Base-by-base conservation (phyloP, 495 filamentous ascomycete genomes). In the Barbatosphaeria neglecta region DNA sequence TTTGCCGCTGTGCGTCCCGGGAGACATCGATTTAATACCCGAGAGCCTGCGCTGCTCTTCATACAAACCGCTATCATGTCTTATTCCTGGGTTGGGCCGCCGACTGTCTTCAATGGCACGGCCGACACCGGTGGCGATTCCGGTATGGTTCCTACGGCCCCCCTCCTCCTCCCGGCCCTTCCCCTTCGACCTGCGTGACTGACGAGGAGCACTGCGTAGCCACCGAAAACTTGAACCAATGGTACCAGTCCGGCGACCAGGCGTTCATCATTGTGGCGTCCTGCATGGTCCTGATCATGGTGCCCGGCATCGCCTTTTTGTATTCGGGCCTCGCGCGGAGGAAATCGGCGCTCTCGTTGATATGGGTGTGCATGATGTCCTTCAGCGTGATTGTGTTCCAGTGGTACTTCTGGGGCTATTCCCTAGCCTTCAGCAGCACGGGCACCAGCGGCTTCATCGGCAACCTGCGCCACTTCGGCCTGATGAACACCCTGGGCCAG, bases 401-500 rank as follows among this genome's bases (percentile, higher is more conserved):
- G 61, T 98, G 92, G 90, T 98, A 96, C 72, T 95, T 98, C 73
- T 97, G 92, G 93, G 92, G 92, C 37, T 97, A 95, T 61, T 95
- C 88, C 4, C 68, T 98, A 42, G 78, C 92, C 37, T 94, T 97
- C 69, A 92, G 86, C 41, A 81, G 83, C 60, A 73, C 79, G 4
- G 90, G 86, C 28, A 90, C 84, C 43, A 86, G 73, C 54, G 70
- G 70, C 31, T 98, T 81, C 67, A 95, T 97, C 56, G 92, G 92
- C 40, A 76, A 90, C 55, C 73, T 97, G 25, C 66, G 76, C 47
- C 89, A 95, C 70, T 85, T 97, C 60, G 92, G 86, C 9, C 78
- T 97, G 47, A 78, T 70, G 65, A 79, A 83, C 61, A 83, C 85
- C 5, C 72, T 96, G 43, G 93, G 73, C 35, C 72, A 69, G n/a